Percentiles rank a stretch among this genome's conserved stretches.
Conservation (phyloP, 768 basidiomycete genomes). For the Rhodotorula babjevae region DNA sequence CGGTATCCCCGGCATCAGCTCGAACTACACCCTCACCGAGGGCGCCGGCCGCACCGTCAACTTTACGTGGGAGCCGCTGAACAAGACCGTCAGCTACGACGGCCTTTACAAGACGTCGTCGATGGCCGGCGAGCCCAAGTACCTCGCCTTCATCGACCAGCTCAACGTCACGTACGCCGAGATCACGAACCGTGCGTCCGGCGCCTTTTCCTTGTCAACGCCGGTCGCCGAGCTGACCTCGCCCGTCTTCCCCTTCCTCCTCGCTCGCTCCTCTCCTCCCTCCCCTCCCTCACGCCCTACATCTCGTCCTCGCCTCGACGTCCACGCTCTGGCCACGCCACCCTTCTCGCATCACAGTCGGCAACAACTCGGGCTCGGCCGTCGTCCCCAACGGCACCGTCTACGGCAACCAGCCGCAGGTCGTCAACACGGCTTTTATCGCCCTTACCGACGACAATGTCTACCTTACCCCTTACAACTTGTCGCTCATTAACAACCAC, state of each 20-base stretch:
- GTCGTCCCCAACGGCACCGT: conserved; percentile 55
- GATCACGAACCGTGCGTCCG: conserved; percentile 44
- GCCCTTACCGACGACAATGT: conserved; percentile 17
- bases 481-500: neutral
- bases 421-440: conserved; percentile 61
- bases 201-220: too few species aligned
- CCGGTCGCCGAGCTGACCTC: too few species aligned
- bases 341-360: neutral
- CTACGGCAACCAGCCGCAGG: conserved; percentile 50
- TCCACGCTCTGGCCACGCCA: too few species aligned
- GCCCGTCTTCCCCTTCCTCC: too few species aligned
- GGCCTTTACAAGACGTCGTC: conserved; percentile 55
- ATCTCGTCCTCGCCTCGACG: too few species aligned
- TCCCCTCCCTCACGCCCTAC: too few species aligned
- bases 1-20: conserved; percentile 52
- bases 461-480: neutral
- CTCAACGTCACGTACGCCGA: conserved; percentile 60
- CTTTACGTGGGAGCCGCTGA: conserved; percentile 58
- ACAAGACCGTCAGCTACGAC: conserved; percentile 56
- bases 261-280: too few species aligned
- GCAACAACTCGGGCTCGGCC: conserved; percentile 44
- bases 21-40: conserved; percentile 57
- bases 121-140: conserved; percentile 52
- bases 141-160: conserved; percentile 59
- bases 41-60: conserved; percentile 52